A percentile compares a stretch with the other conserved stretches of the same genome.
Evolutionary conservation across 2,329 filamentous ascomycete genomes (phyloP).

Genomic region (Cladorrhinum sp.): DNA sequence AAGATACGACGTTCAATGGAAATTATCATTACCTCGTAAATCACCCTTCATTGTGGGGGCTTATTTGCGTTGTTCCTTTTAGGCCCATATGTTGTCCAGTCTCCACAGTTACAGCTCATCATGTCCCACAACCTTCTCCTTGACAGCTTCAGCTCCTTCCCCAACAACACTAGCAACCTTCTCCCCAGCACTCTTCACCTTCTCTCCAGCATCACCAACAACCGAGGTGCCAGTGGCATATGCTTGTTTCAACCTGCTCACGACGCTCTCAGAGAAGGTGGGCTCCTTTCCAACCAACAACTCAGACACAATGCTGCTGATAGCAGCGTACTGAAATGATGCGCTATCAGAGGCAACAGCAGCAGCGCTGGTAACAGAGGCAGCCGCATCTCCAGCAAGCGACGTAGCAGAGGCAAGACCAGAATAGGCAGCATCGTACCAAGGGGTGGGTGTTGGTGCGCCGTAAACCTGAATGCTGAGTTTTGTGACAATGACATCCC

Average conservation of each 20-base stretch:
- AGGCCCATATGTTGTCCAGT: background rate
- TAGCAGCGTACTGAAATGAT: slow-evolving; percentile 63
- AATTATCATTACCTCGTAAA: background rate
- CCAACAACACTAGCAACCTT: slow-evolving; percentile 39
- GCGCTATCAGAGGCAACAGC: slow-evolving; percentile 60
- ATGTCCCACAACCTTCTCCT: slow-evolving; percentile 36
- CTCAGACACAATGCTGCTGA: slow-evolving; percentile 73
- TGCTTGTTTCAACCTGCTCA: slow-evolving; percentile 60
- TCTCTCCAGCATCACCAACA: slow-evolving; percentile 33
- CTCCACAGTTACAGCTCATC: slow-evolving; percentile 40
- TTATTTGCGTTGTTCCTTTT: background rate
- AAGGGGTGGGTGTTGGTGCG: slow-evolving; percentile 57
- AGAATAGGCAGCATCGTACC: slow-evolving; percentile 47
- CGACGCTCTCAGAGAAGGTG: slow-evolving; percentile 76
- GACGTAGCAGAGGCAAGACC: slow-evolving; percentile 57
- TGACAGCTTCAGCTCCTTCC: slow-evolving; percentile 43
- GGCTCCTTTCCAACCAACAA: slow-evolving; percentile 74
- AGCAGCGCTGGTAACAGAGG: slow-evolving; percentile 35
- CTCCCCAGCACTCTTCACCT: slow-evolving; percentile 34
- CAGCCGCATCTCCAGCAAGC: slow-evolving; percentile 35
- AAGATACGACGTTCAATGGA: background rate
- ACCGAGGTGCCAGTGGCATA: background rate
- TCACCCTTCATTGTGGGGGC: background rate
- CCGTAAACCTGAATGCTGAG: slow-evolving; percentile 71
- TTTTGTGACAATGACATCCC: slow-evolving; percentile 61